Conservation (phyloP, 2,329 filamentous ascomycete genomes). For the Aspergillus eucalypticola region DNA sequence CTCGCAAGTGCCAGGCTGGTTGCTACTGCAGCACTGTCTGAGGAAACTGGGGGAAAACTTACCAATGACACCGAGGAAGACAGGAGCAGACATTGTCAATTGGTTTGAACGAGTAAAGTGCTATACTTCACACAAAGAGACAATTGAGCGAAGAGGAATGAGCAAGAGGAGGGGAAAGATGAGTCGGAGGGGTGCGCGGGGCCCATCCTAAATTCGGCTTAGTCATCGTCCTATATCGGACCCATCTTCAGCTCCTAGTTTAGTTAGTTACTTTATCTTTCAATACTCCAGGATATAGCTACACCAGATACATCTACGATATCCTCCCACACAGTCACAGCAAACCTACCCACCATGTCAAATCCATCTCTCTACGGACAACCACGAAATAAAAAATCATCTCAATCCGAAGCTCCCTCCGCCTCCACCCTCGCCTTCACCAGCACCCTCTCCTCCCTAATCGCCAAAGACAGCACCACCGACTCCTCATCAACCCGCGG, state of each 20-base stretch:
- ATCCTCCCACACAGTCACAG: neutral
- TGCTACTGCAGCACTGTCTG: neutral
- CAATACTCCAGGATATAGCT: neutral
- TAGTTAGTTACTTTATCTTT: neutral
- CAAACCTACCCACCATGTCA: conserved; percentile 8
- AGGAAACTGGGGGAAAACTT: conserved; percentile 6
- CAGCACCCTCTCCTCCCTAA: conserved; percentile 81
- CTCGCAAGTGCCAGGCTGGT: neutral
- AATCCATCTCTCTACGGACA: conserved; percentile 69
- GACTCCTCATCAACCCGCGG: conserved; percentile 47
- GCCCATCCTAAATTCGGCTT: neutral
- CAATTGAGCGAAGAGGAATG: neutral
- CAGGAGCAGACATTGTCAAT: conserved; percentile 34
- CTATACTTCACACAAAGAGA: neutral
- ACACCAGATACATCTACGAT: neutral
- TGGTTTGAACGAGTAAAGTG: neutral
- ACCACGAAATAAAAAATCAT: conserved; percentile 59
- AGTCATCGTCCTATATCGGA: conserved; percentile 15
- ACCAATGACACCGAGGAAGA: conserved; percentile 49
- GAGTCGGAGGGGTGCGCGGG: conserved; percentile 10
- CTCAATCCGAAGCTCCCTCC: conserved; percentile 55
- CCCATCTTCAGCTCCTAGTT: neutral
- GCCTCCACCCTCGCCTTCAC: conserved; percentile 80
- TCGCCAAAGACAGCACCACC: conserved; percentile 54
- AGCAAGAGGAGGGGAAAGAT: conserved; percentile 4